phyloP scores from a whole-genome alignment of 163 green algal species.

The Scenedesmus sp. region DNA sequence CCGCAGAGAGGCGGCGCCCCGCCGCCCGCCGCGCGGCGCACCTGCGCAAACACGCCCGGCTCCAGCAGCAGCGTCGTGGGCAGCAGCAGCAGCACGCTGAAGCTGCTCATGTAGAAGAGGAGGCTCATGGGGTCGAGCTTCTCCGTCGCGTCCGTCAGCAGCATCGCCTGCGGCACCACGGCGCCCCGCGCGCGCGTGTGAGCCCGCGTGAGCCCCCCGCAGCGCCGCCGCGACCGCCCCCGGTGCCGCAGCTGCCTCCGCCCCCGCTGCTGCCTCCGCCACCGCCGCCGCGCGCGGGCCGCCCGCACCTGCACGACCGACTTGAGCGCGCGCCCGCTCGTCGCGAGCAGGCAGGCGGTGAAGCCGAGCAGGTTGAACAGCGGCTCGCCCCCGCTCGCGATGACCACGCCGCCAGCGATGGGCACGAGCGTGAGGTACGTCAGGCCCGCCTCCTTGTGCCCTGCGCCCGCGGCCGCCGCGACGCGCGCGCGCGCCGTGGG shows the following conservation, averaged over 20 bases:
- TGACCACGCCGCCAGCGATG: slow-evolving; percentile 88
- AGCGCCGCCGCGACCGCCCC: slow-evolving; percentile 7
- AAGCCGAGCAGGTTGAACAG: slow-evolving; percentile 94
- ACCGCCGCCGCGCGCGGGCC: neutral
- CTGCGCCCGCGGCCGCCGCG: neutral
- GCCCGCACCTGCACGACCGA: slow-evolving; percentile 55
- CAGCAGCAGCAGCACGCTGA: slow-evolving; percentile 70
- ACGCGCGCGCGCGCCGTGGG: too few species aligned
- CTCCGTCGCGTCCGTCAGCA: slow-evolving; percentile 84
- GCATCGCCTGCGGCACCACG: slow-evolving; percentile 47
- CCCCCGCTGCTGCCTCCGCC: slow-evolving; percentile 1
- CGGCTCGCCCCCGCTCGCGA: slow-evolving; percentile 90
- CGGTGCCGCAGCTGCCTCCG: slow-evolving; percentile 29
- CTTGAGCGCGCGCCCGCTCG: slow-evolving; percentile 63
- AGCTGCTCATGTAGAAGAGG: slow-evolving; percentile 91
- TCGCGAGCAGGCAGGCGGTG: slow-evolving; percentile 81
- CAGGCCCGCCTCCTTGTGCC: slow-evolving; percentile 29
- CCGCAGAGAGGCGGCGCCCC: neutral
- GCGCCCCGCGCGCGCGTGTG: neutral
- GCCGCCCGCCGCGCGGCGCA: neutral
- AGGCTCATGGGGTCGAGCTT: slow-evolving; percentile 93
- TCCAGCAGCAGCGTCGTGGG: slow-evolving; percentile 73
- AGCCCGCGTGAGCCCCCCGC: neutral
- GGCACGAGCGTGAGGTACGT: slow-evolving; percentile 80
- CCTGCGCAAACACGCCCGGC: slow-evolving; percentile 45